Evolutionary conservation across 768 basidiomycete species (phyloP), one percentile per base, ranked within the genome.

Genomic region (Hericium rajendrae): DNA sequence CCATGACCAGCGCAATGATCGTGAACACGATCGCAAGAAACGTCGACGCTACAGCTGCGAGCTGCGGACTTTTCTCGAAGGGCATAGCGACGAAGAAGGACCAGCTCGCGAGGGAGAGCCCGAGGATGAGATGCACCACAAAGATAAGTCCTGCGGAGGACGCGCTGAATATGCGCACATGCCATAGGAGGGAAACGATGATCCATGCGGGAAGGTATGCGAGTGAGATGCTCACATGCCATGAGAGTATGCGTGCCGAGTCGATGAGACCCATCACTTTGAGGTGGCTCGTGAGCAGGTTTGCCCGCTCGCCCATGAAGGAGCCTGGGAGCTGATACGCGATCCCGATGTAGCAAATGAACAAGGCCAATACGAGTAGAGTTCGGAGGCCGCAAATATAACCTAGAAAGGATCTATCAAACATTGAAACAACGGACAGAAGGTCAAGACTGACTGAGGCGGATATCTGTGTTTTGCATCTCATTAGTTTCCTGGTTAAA

Each of bases 141-240:
- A 91, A 72, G 57, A 91, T 72, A 32, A 89, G 68, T 2, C 79
- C 81, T 16, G 73, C 74, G 60, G 76, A 82, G 1, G 86, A 84
- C 46, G 72, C 71, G 10, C 76, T 71, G 66, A 87, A 91, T n/a
- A 91, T 81, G 20, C 76, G 78, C 61, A 71, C 77, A 64, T 81
- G 81, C 85, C 87, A 91, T 37, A 78, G 71, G 37, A 87, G 63
- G 16, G 79, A 72, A 20, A 88, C 79, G 48, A 83, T 75, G 49
- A 89, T 72, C 88, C 89, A 91, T 1, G 84, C 85, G 0, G 88
- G 88, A 24, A 91, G 77, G 65, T 91, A 91, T 1, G 79, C 76
- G 3, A 84, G 60, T 3, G 82, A 84, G 46, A 85, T 72, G 60
- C 83, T 81, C 41, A 83, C 20, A 63, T 88, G 84, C 89, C 89